Percentiles rank a stretch among this genome's conserved stretches.
These are phyloP conservation scores for Ailanthus altissimus DNA, from an alignment of 345 rosid species.

Conservation along the genomic window DNA sequence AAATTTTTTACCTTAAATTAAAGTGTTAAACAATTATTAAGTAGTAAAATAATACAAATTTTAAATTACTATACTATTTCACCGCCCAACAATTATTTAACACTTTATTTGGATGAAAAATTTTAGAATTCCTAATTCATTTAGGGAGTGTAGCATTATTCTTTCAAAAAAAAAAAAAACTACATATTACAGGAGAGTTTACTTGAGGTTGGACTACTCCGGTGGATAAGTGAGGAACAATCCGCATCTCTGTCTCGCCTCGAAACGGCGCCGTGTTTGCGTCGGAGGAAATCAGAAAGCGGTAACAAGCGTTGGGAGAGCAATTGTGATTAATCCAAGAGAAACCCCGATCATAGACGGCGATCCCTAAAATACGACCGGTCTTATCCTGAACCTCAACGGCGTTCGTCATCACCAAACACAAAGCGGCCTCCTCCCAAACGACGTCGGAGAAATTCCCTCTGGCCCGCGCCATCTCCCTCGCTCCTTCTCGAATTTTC, in stretches of 20 bases:
- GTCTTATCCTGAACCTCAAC: constrained; percentile 73
- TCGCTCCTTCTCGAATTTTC: constrained; percentile 47
- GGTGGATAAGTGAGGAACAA: constrained; percentile 32
- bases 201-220: constrained; percentile 22
- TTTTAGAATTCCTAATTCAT: too few species aligned
- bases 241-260: constrained; percentile 19
- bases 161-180: too few species aligned
- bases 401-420: constrained; percentile 70
- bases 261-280: constrained; percentile 24
- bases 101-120: too few species aligned
- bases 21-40: too few species aligned
- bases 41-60: too few species aligned
- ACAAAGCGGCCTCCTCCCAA: constrained; percentile 55
- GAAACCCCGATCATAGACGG: constrained; percentile 55
- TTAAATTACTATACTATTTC: too few species aligned
- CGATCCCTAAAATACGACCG: constrained; percentile 60
- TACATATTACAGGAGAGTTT: too few species aligned
- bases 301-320: constrained; percentile 77
- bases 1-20: too few species aligned
- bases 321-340: constrained; percentile 96
- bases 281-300: constrained; percentile 48
- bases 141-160: too few species aligned
- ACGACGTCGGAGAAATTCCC: constrained; percentile 5
- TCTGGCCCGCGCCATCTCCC: constrained; percentile 37
- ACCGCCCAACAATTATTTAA: too few species aligned